Percentiles rank a stretch among this genome's conserved stretches.
phyloP scores from a whole-genome alignment of 106 monocot genomes.

The Dioscorea dumetorum region DNA sequence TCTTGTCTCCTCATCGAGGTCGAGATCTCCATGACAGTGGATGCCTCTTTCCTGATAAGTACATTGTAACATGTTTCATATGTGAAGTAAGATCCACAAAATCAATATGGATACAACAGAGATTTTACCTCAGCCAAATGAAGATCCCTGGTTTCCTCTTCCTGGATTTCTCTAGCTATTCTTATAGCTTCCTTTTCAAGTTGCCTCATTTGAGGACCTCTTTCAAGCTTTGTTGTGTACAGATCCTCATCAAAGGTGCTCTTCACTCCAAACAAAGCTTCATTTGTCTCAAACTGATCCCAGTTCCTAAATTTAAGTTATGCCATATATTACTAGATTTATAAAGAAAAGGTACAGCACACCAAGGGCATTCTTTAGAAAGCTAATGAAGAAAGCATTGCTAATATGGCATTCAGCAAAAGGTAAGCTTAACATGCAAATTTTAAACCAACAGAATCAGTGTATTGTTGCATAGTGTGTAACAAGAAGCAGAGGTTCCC shows the following conservation, averaged over 20 bases:
- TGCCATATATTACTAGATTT: no score
- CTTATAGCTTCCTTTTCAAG: slow-evolving; percentile 69
- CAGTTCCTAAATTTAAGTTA: slow-evolving; percentile 44
- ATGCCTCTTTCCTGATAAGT: slow-evolving; percentile 84
- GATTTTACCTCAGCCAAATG: slow-evolving; percentile 78
- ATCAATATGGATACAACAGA: neutral
- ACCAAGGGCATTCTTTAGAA: no score
- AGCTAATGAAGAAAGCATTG: no score
- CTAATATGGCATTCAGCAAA: no score
- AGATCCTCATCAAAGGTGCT: slow-evolving; percentile 96
- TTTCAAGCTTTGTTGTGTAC: slow-evolving; percentile 95
- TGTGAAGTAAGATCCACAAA: neutral
- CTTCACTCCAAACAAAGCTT: slow-evolving; percentile 87
- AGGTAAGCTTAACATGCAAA: no score
- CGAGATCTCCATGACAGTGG: slow-evolving; percentile 46
- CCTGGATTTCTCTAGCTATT: slow-evolving; percentile 97
- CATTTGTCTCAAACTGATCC: slow-evolving; percentile 95
- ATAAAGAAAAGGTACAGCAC: no score
- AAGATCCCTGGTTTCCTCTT: slow-evolving; percentile 83
- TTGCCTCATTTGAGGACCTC: slow-evolving; percentile 79
- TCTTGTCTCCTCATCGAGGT: slow-evolving; percentile 80
- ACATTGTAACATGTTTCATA: neutral
- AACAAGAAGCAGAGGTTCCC: no score
- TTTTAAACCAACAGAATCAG: no score
- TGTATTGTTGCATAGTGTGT: no score